Percentiles rank a stretch among this genome's conserved stretches.
Evolutionary conservation across 306 rosid species (phyloP).

Genomic region (Pyrus bretschneideri): DNA sequence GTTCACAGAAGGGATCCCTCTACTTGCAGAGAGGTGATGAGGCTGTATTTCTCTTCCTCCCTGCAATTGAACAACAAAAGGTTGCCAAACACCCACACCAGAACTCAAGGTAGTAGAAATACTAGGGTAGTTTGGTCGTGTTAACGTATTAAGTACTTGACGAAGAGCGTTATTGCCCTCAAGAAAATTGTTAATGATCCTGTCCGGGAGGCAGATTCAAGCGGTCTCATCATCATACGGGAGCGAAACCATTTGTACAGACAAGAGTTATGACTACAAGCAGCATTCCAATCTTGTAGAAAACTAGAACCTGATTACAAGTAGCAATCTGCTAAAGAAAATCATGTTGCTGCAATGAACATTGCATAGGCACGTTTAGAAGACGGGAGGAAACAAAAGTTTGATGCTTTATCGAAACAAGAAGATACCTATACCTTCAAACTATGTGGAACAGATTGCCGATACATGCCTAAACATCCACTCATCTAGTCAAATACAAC

Average conservation of each 20-base stretch:
- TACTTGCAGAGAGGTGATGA: not conserved
- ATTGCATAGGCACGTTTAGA: not conserved
- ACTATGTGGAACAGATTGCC: constrained; percentile 15
- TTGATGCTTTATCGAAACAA: not conserved
- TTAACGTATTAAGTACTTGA: not conserved
- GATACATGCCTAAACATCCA: constrained; percentile 10
- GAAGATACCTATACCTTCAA: not conserved
- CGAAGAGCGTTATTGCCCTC: not conserved
- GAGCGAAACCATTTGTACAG: too few species aligned
- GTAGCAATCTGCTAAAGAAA: too few species aligned
- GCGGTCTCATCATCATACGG: not conserved
- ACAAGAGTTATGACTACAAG: too few species aligned
- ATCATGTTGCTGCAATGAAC: not conserved
- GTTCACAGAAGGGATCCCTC: not conserved
- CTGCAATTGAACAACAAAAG: not conserved
- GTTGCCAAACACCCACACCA: not conserved
- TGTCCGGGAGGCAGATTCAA: not conserved
- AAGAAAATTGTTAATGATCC: not conserved
- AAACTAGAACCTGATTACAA: too few species aligned
- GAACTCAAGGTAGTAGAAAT: not conserved
- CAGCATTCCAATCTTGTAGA: too few species aligned
- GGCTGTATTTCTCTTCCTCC: not conserved
- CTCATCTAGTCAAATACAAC: not conserved
- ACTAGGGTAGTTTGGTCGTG: too few species aligned
- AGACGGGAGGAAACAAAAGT: constrained; percentile 5